Evolutionary conservation across 1,284 basidiomycete genomes (phyloP).

Genomic region (Garcileccinum viscosum): DNA sequence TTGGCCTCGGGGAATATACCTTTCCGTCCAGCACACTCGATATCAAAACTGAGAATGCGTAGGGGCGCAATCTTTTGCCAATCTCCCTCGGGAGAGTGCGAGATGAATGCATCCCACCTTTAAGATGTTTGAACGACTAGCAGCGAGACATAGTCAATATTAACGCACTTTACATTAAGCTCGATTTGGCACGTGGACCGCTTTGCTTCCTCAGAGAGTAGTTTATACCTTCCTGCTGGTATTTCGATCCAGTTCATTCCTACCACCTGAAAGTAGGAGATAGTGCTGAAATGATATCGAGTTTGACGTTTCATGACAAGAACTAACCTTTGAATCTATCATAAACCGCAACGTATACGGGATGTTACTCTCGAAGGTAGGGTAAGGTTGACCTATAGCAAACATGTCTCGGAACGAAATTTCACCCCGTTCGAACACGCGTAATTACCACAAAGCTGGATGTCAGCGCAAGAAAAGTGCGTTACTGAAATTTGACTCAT

Average conservation of each 20-base stretch:
- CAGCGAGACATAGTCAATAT: background rate
- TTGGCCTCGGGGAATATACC: constrained; percentile 93
- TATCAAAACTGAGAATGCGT: constrained; percentile 94
- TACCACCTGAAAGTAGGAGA: constrained; percentile 65
- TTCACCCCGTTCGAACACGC: constrained; percentile 87
- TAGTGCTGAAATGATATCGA: too few relatives aligned
- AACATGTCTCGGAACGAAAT: constrained; percentile 77
- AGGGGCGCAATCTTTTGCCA: constrained; percentile 92
- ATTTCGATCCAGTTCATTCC: constrained; percentile 99
- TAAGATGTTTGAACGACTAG: background rate
- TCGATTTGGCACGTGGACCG: constrained; percentile 89
- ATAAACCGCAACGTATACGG: constrained; percentile 90
- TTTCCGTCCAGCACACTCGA: constrained; percentile 95
- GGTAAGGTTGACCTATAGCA: constrained; percentile 47
- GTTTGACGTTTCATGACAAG: background rate
- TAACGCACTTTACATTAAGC: constrained; percentile 69
- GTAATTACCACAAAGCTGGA: constrained; percentile 49
- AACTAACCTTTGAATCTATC: constrained; percentile 87
- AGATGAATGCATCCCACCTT: constrained; percentile 85
- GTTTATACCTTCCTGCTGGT: constrained; percentile 78
- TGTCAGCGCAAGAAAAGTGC: constrained; percentile 19
- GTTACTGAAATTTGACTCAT: constrained; percentile 59
- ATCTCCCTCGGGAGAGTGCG: constrained; percentile 86
- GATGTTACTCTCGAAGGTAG: constrained; percentile 93
- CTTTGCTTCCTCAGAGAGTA: constrained; percentile 63